Base-by-base conservation (phyloP, 768 basidiomycete species). In the Phylloporus rhodoxanthus region DNA sequence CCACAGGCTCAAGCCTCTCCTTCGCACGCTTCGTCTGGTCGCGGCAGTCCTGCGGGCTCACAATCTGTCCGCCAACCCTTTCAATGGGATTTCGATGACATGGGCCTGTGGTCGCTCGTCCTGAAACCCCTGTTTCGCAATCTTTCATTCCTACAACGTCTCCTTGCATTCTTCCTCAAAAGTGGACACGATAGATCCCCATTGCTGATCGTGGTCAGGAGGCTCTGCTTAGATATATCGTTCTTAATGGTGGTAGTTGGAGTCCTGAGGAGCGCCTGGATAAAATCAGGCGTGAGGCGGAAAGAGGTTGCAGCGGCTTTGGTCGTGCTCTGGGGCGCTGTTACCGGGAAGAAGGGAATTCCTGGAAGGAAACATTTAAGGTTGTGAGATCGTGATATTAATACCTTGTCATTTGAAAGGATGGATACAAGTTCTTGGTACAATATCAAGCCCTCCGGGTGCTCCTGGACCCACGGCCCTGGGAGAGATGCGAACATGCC, bases 91-190 rank as follows among this genome's bases (percentile, higher is more conserved):
- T 60, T 87, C n/a, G 78, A 87, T 43, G 87, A 91, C 62, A 72
- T 91, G 63, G 90, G 90, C 41, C 77, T 91, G 72, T 92, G 90
- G 90, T 79, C 89, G 7, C 57, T 84, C 39, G 71, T 90, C 14
- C 69, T 88, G 6, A 80, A 77, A 51, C 87, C 87, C 9, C 45
- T 89, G 11, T 67, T 77, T n/a, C 73, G 74, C 26, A 74, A 77
- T 19, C 51, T 82, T 13, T 71, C 72, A 10, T 64, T 66, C 20
- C 55, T 87, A 33, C 76, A 74, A 36, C 70, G 75, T 30, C 57
- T 86, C 34, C 66, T 78, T 9, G 59, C 68, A 11, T 85, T 90
- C 66, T 77, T 90, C 53, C 73, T 78, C 17, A 70, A 71, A 48
- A 76, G 76, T 57, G 51, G 43, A 15, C 80, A 81, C 55, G 73